Conservation (phyloP, 805 yeast genomes). For the Sungouiozyma intestinalis region DNA sequence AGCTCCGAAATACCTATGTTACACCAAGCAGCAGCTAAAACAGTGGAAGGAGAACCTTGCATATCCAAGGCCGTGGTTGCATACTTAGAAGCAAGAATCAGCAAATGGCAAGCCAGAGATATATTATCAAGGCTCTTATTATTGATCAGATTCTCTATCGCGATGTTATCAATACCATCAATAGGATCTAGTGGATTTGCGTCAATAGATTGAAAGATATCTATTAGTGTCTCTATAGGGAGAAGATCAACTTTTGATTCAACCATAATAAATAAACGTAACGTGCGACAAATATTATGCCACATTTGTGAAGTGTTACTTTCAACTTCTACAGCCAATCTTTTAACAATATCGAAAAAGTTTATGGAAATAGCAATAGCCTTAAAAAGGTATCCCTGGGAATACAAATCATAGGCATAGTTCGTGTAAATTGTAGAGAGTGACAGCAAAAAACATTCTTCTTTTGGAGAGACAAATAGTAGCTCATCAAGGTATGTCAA, state of each 20-base stretch:
- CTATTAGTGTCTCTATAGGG: constrained; percentile 36
- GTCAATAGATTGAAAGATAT: constrained; percentile 17
- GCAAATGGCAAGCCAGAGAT: constrained; percentile 32
- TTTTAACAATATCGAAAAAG: constrained; percentile 32
- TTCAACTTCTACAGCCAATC: constrained; percentile 10
- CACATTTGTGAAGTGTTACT: constrained; percentile 45
- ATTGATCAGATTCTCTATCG: constrained; percentile 11
- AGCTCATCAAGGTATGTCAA: constrained; percentile 37
- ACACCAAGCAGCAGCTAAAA: constrained; percentile 47
- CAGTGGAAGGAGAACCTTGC: constrained; percentile 30
- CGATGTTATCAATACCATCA: constrained; percentile 20
- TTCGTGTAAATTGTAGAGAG: constrained; percentile 47
- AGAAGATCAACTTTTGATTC: constrained; percentile 42
- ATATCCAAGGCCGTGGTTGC: constrained; percentile 27
- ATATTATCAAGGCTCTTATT: constrained; percentile 20
- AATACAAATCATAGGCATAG: constrained; percentile 42
- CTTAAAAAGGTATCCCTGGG: constrained; percentile 57
- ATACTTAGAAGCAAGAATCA: constrained; percentile 38
- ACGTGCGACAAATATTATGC: constrained; percentile 51
- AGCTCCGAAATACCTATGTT: constrained; percentile 64
- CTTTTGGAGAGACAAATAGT: constrained; percentile 35
- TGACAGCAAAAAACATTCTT: constrained; percentile 40
- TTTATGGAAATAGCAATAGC: constrained; percentile 40
- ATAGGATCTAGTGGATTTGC: constrained; percentile 15
- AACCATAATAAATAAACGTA: constrained; percentile 42